Evolutionary conservation across 202 grass and related monocot species (phyloP), one percentile per base, ranked within the genome.

Genomic region (Schoenoplectus tabernaemontani): DNA sequence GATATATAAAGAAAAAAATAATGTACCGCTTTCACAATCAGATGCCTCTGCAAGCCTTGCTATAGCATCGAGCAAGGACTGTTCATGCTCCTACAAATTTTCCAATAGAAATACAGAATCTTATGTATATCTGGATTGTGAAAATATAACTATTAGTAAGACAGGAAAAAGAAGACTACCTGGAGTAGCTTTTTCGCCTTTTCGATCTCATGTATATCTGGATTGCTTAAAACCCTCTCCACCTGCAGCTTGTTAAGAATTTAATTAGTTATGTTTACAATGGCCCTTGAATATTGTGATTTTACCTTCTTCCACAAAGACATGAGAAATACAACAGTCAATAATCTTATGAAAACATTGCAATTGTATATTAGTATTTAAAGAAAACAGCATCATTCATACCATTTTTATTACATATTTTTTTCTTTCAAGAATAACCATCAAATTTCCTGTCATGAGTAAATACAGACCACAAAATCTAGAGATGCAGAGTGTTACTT

Each of bases 11-110:
- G 36, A 16, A 36, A 43, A 60, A 60, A 53, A 30, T 53, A 63
- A 13, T 83, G 90, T 96, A 99, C 92, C 90, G 72, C 88, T 93
- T 80, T 99, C 92, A 57, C 81, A 87, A 89, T 99, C 96, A 38
- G 88, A 99, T 72, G 84, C 85, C 38, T 99, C 87, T 11, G 89
- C 88, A 87, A 99, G 88, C 77, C 88, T 89, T 59, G 90, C 88
- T 83, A 96, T 92, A 59, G 90, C 96, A 87, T 99, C 85, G 15
- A 99, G 86, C 81, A 99, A 82, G 51, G 87, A 90, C 79, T 96
- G 89, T 76, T 99, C 96, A 60, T 96, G 90, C 59, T 99, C 90
- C 92, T 99, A 81, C 64, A 83, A n/a, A 60, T 30, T 56, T 22
- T 16, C 24, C 23, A 44, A 62, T 11, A 56, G 13, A 60, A 47